Conservation (phyloP, 495 filamentous ascomycete genomes). For the Tuber indicum region DNA sequence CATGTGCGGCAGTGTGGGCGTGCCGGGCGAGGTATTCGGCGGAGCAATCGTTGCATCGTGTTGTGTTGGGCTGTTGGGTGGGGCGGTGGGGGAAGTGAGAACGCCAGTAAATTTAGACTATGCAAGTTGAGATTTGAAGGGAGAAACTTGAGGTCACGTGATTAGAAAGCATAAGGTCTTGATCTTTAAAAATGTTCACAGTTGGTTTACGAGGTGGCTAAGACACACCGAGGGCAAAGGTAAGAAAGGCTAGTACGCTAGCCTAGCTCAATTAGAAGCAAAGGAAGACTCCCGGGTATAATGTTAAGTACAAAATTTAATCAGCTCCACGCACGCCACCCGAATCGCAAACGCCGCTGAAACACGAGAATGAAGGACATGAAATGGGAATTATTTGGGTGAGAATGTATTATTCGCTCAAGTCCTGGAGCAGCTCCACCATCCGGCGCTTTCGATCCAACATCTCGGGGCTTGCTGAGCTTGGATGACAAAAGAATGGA, state of each 20-base stretch:
- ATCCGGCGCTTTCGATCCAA: slow-evolving; percentile 53
- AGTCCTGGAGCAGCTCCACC: slow-evolving; percentile 57
- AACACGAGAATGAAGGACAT: not conserved
- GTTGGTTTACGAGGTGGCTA: not conserved
- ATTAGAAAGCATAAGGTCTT: not conserved
- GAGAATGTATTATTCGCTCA: slow-evolving; percentile 45
- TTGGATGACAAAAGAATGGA: slow-evolving; percentile 54
- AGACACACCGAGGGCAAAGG: not conserved
- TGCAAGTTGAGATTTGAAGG: not conserved
- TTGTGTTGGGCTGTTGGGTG: not conserved
- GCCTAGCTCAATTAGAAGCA: not conserved
- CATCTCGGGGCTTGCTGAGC: slow-evolving; percentile 46
- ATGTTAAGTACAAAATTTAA: not conserved
- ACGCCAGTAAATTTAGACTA: not conserved
- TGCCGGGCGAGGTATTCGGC: slow-evolving; percentile 1
- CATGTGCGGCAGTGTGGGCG: not conserved
- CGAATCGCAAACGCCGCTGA: not conserved
- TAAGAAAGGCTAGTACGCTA: not conserved
- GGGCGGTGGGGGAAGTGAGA: not conserved
- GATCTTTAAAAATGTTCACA: not conserved
- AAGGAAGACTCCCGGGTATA: not conserved
- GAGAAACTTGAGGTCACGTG: not conserved
- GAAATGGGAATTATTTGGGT: not conserved
- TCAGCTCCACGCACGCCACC: not conserved
- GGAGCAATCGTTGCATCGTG: slow-evolving; percentile 23